Evolutionary conservation across 2,329 filamentous ascomycete species (phyloP).

Genomic region (Pseudogymnoascus sp.): DNA sequence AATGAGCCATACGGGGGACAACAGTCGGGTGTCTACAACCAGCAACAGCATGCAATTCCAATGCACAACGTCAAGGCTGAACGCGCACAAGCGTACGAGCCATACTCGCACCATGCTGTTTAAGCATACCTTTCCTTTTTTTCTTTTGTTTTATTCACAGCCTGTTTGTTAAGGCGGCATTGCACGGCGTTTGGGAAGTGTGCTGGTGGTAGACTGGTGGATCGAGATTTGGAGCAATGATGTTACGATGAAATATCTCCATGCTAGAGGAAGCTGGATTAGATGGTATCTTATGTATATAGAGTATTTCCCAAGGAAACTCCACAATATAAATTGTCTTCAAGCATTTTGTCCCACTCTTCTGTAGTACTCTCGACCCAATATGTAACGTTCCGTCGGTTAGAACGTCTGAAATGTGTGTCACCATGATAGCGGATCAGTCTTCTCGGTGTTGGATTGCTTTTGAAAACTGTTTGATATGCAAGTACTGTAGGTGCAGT

Average conservation of each 20-base stretch:
- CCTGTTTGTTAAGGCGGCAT: conserved; percentile 4
- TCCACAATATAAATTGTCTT: not conserved
- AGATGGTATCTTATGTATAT: conserved; percentile 4
- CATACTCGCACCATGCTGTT: conserved; percentile 47
- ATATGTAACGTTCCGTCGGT: not conserved
- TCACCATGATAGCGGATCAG: not conserved
- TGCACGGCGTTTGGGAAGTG: not conserved
- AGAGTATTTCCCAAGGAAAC: not conserved
- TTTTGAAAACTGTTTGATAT: not conserved
- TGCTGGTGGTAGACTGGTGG: not conserved
- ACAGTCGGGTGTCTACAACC: conserved; percentile 34
- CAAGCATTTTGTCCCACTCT: not conserved
- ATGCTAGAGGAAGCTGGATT: conserved; percentile 3
- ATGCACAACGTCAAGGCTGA: conserved; percentile 23
- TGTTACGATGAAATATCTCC: conserved; percentile 6
- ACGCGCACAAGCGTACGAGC: conserved; percentile 50
- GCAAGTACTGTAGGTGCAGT: not conserved
- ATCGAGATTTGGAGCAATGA: not conserved
- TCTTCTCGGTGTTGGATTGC: not conserved
- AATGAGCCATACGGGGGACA: conserved; percentile 26
- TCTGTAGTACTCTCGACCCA: not conserved
- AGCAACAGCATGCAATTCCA: conserved; percentile 27
- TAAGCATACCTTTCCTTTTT: conserved; percentile 27
- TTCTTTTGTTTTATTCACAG: not conserved
- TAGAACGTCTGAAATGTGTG: not conserved